Evolutionary conservation across 2,329 filamentous ascomycete species (phyloP).

Genomic region (Apiospora arundinis): DNA sequence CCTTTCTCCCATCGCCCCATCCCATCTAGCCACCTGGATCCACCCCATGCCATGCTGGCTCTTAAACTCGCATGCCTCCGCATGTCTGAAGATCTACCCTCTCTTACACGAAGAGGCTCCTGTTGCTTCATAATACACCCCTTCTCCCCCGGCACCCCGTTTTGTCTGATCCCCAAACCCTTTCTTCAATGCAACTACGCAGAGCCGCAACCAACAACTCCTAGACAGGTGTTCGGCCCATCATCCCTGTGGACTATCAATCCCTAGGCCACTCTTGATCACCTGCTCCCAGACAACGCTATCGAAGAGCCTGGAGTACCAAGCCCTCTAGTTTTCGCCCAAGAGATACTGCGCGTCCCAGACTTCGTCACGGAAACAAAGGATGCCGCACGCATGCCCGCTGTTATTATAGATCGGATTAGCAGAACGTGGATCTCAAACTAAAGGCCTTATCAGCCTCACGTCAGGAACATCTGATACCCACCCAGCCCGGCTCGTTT

Average conservation of each 20-base stretch:
- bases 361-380: slow-evolving; percentile 30
- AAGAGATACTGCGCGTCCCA: not conserved
- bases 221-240: slow-evolving; percentile 19
- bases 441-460: slow-evolving; percentile 43
- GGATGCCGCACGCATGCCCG: slow-evolving; percentile 61
- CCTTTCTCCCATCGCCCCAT: not conserved
- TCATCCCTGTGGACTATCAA: slow-evolving; percentile 30
- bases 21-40: not conserved
- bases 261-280: slow-evolving; percentile 22
- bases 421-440: slow-evolving; percentile 57
- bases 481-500: slow-evolving; percentile 41
- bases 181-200: slow-evolving; percentile 39
- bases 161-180: slow-evolving; percentile 46
- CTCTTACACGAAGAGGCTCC: slow-evolving; percentile 45
- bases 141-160: slow-evolving; percentile 40
- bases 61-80: slow-evolving; percentile 18
- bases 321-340: not conserved
- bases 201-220: slow-evolving; percentile 29
- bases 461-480: slow-evolving; percentile 49
- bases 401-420: slow-evolving; percentile 59
- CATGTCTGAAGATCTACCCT: slow-evolving; percentile 39
- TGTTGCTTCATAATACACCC: slow-evolving; percentile 40
- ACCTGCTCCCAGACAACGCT: slow-evolving; percentile 14
- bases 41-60: slow-evolving; percentile 10
- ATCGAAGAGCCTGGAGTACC: not conserved